Conservation (phyloP, 2,329 filamentous ascomycete species). For the Didymella segeticola region DNA sequence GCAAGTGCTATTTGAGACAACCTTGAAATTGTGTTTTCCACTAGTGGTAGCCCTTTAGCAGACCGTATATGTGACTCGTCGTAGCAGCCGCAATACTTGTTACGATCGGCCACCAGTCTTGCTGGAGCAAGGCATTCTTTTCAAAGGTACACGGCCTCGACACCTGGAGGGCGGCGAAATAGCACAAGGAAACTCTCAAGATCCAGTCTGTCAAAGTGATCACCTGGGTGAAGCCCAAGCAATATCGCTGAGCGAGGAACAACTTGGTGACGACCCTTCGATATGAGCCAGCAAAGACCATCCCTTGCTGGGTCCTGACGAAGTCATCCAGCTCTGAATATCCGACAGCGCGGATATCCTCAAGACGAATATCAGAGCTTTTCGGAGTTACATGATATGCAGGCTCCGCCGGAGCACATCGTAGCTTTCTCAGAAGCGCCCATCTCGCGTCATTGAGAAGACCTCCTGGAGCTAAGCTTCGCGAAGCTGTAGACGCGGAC, state of each 20-base stretch:
- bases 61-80: conserved; percentile 34
- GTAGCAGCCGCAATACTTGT: conserved; percentile 10
- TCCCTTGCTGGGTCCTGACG: conserved; percentile 28
- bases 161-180: conserved; percentile 26
- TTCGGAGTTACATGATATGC: conserved; percentile 44
- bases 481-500: conserved; percentile 40
- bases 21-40: not conserved
- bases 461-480: not conserved
- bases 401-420: conserved; percentile 50
- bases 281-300: conserved; percentile 40
- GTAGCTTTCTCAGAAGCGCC: conserved; percentile 45
- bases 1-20: not conserved
- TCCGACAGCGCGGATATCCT: conserved; percentile 49
- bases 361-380: conserved; percentile 20
- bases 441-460: conserved; percentile 44
- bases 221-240: conserved; percentile 47
- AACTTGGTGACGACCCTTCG: conserved; percentile 48
- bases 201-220: conserved; percentile 75
- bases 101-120: conserved; percentile 11
- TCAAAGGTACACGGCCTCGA: not conserved
- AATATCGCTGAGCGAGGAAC: conserved; percentile 52
- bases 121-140: not conserved
- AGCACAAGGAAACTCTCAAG: conserved; percentile 67
- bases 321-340: conserved; percentile 52
- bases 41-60: conserved; percentile 36